Evolutionary conservation across 495 filamentous ascomycete species (phyloP).

Genomic region (Penicillium cataractarum): DNA sequence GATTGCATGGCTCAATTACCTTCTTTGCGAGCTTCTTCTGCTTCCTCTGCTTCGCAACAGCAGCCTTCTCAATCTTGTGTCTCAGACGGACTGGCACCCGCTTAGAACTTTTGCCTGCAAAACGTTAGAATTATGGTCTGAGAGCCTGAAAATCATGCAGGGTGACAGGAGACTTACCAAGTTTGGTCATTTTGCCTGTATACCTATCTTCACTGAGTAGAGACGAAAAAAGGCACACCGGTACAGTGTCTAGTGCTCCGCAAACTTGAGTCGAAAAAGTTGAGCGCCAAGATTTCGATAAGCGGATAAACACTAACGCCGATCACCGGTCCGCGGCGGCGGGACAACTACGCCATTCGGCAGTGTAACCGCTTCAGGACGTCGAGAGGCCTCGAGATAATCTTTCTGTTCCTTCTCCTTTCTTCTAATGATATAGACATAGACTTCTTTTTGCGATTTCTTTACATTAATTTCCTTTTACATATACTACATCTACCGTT

Average conservation of each 20-base stretch:
- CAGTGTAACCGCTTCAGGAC: slow-evolving; percentile 11
- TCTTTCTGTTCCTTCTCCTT: neutral
- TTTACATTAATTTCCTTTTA: slow-evolving; percentile 1
- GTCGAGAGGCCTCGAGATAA: neutral
- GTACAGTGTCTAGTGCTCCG: slow-evolving; percentile 16
- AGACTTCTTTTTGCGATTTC: too few species aligned
- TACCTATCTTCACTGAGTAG: slow-evolving; percentile 7
- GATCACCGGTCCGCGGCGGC: slow-evolving; percentile 40
- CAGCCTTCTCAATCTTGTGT: slow-evolving; percentile 95
- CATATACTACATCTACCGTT: neutral
- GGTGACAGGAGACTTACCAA: slow-evolving; percentile 42
- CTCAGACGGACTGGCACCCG: slow-evolving; percentile 83
- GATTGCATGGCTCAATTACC: slow-evolving; percentile 35
- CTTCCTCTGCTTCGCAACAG: slow-evolving; percentile 88
- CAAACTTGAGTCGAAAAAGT: slow-evolving; percentile 31
- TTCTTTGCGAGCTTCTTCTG: slow-evolving; percentile 84
- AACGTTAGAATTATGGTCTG: slow-evolving; percentile 17
- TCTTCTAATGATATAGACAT: slow-evolving; percentile 6
- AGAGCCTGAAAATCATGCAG: slow-evolving; percentile 2
- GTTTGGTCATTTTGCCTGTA: slow-evolving; percentile 51
- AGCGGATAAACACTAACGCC: slow-evolving; percentile 42
- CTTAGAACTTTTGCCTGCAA: slow-evolving; percentile 89
- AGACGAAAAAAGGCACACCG: slow-evolving; percentile 16
- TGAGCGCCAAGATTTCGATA: slow-evolving; percentile 52
- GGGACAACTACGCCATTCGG: slow-evolving; percentile 20